Evolutionary conservation across 352 stramenopile genomes (phyloP), one percentile per base, ranked within the genome.

Genomic region (Thalassiosira mediterranea): DNA sequence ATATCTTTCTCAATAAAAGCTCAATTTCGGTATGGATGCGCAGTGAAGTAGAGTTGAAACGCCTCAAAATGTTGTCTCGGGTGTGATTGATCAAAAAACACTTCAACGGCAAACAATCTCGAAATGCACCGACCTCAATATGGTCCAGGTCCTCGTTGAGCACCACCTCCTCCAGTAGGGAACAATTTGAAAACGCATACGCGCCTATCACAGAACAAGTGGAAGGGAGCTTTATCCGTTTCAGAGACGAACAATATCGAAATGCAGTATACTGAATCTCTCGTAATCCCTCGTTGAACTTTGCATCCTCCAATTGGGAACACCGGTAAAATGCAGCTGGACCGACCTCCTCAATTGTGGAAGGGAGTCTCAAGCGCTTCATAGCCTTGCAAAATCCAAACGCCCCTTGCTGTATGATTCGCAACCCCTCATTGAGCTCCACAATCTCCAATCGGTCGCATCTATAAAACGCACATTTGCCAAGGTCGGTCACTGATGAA

Each of bases 241-340:
- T n/a, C 44, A 53, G 17, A 8, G 44, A 53, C 4, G 15, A 26
- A n/a, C 44, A 53, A 53, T 28, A 7, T 7, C 17, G 5, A 28
- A 53, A 53, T 8, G 44, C 44, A 53, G 5, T 10, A 8, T 8
- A 8, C 7, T 17, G 5, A 28, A 53, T 53, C 4, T 53, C 4
- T n/a, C 21, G 44, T 10, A 53, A n/a, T 7, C 44, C 44, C 44
- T 53, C 44, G 15, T 53, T 53, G 5, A 53, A 53, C 5, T 23
- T n/a, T 10, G 19, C 44, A 7, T 53, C 44, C 8, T 26, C 17
- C 8, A 53, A 21, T 10, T 28, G 5, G 17, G 7, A 26, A 28
- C 44, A 53, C 5, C 7, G 7, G 5, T 10, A n/a, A 21, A 53
- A 53, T 23, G 44, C 8, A 8, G 7, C 19, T 7, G 15, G 15